Base-by-base conservation (phyloP, 148 eudicot genomes). In the Amaranthus palmeri region DNA sequence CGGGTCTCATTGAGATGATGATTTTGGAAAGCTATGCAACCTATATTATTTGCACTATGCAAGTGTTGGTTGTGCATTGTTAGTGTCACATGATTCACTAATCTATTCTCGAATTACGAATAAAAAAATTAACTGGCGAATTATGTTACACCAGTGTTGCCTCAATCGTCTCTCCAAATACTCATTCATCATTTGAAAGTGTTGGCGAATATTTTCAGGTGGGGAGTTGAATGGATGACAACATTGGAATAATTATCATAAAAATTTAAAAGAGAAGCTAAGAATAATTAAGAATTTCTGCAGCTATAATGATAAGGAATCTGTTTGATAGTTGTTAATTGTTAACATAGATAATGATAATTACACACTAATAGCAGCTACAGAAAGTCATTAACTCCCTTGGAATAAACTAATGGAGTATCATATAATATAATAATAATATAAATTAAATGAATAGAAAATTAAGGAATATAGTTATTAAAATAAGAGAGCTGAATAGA, bases 381-480 rank as follows among this genome's bases (percentile, higher is more conserved):
- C 42, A 18, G 42, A 18, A 72, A 4, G 54, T 50, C 47, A 15
- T 15, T 45, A 61, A 49, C 66, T 56, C 46, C 15, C 17, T 48
- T 48, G 69, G 69, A 49, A 48, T 49, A 65, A 48, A 48, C 50
- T 47, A 48, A 17, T 25, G 10, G 4, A 41, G 3, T n/a, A 17
- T 14, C 51, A 63, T 62, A 56, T 40, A 63, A 58, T 9, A 5
- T 49, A 55, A 5, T 44, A 57, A 15, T 45, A 76, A 10, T 41
- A 25, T 18, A 63, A 41, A 25, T 40, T 45, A 25, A 25, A 25
- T 25, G 36, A 25, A 25, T 25, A 25, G 36, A 25, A 25, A 25
- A 25, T 63, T 73, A 42, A 66, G 54, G 62, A 66, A 52, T 61
- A 67, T 45, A 50, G 13, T 48, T 68, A 68, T 60, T 75, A 52